phyloP scores from a whole-genome alignment of 192 early-diverging fungal species.

The Entophlyctis helioformis region DNA sequence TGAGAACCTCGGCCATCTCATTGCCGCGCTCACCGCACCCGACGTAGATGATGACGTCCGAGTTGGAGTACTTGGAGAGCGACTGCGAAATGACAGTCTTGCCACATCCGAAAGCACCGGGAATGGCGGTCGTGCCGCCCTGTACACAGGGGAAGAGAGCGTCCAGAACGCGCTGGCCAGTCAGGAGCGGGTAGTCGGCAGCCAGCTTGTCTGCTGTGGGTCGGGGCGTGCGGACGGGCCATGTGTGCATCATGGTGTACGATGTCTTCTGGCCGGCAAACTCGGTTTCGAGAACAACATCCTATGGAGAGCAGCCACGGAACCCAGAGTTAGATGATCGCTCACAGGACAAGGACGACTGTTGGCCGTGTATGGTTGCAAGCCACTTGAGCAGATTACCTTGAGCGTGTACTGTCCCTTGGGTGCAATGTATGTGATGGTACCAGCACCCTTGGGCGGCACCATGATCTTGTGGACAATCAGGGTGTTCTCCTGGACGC shows the following conservation, averaged over 20 bases:
- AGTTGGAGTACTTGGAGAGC: conserved; percentile 99
- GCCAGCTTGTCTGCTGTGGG: conserved; percentile 90
- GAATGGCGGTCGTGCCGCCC: conserved; percentile 98
- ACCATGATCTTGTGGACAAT: conserved; percentile 91
- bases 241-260: conserved; percentile 94
- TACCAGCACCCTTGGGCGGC: conserved; percentile 85
- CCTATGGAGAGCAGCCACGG: conserved; percentile 19
- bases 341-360: not conserved
- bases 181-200: conserved; percentile 90
- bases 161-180: conserved; percentile 97
- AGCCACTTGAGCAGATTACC: conserved; percentile 6
- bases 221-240: conserved; percentile 95
- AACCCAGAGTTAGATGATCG: not conserved
- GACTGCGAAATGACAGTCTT: conserved; percentile 99
- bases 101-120: conserved; percentile 98
- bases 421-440: conserved; percentile 90
- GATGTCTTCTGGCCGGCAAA: conserved; percentile 89
- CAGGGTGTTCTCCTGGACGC: conserved; percentile 90
- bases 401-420: conserved; percentile 85
- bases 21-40: conserved; percentile 94
- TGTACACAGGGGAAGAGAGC: conserved; percentile 99
- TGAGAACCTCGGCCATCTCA: conserved; percentile 99
- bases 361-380: too few species aligned
- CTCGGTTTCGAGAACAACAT: conserved; percentile 88
- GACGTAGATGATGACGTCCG: conserved; percentile 98